Evolutionary conservation across 345 rosid species (phyloP), one percentile per base, ranked within the genome.

Genomic region (Limnanthes douglasii): DNA sequence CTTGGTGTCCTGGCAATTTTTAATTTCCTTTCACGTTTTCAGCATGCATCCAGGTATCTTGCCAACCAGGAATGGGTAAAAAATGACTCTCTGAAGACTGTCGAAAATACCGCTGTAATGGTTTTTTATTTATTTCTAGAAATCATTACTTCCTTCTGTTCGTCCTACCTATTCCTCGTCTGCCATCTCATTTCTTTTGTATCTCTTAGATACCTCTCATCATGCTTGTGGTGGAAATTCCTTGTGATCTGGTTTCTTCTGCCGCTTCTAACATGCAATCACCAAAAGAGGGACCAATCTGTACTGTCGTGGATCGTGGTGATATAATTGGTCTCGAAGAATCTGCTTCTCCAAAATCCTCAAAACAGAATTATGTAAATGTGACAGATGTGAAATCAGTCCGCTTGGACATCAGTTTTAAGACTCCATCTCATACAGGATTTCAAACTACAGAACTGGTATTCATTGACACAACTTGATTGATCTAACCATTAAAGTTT

Each of bases 41-140:
- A 88, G 97, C 97, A 79, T 52, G 97, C 97, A 45, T 95, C 97
- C 35, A 71, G 97, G 66, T 88, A 83, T 60, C 97, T 88, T 42
- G 93, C 84, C 42, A 88, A 88, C 47, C 97, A 88, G 73, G 97
- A 88, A 64, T 88, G 97, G 97, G 95, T 88, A 24, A 88, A 83
- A 65, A 71, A 65, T 55, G 97, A 88, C 54, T 88, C 97, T 31
- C 57, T 88, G 60, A 88, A 79, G 70, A 77, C 86, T 14, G 95
- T 88, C 57, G 97, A 88, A 66, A 83, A 88, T 62, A 88, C 97
- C 46, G 95, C 95, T 60, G 97, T 88, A 83, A 70, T 56, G 53
- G 45, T 45, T 11, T 31, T 20, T 45, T 18, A 12, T 14, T 20
- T 39, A 28, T 38, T 27, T 16, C 34, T 29, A n/a, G n/a, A n/a